Conservation (phyloP, 768 basidiomycete species). For the Hortiboletus flavorubellus region DNA sequence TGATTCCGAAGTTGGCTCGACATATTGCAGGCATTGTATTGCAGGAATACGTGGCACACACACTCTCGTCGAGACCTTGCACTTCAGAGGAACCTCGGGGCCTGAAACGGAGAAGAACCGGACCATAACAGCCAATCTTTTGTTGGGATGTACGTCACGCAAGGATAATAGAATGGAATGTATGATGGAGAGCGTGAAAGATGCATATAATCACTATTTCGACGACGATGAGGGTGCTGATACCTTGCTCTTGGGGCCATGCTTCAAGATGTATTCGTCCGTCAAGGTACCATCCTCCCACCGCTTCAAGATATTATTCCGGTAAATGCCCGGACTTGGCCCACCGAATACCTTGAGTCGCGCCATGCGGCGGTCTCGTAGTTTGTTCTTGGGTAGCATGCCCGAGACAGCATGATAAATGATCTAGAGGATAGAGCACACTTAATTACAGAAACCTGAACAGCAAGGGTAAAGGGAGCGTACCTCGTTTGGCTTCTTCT, state of each 20-base stretch:
- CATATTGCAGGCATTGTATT: conserved; percentile 56
- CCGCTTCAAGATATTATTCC: conserved; percentile 72
- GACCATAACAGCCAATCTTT: background rate
- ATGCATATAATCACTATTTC: conserved; percentile 6
- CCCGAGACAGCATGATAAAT: conserved; percentile 94
- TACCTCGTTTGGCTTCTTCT: conserved; percentile 86
- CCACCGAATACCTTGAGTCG: conserved; percentile 87
- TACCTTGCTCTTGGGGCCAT: conserved; percentile 21
- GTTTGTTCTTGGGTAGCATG: conserved; percentile 98
- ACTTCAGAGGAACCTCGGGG: background rate
- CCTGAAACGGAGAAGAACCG: conserved; percentile 10
- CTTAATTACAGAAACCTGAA: background rate
- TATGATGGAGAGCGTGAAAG: background rate
- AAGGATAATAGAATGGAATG: conserved; percentile 3
- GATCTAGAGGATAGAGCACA: conserved; percentile 51
- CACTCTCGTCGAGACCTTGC: conserved; percentile 7
- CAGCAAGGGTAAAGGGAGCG: conserved; percentile 24
- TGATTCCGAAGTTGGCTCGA: background rate
- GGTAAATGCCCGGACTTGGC: conserved; percentile 71
- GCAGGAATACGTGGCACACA: conserved; percentile 57
- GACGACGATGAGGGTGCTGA: conserved; percentile 1
- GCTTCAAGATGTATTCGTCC: conserved; percentile 30
- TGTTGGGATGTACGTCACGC: background rate
- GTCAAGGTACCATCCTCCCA: conserved; percentile 81
- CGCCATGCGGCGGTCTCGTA: conserved; percentile 84